Conservation (phyloP, 768 basidiomycete genomes). For the Pholiota microspora region DNA sequence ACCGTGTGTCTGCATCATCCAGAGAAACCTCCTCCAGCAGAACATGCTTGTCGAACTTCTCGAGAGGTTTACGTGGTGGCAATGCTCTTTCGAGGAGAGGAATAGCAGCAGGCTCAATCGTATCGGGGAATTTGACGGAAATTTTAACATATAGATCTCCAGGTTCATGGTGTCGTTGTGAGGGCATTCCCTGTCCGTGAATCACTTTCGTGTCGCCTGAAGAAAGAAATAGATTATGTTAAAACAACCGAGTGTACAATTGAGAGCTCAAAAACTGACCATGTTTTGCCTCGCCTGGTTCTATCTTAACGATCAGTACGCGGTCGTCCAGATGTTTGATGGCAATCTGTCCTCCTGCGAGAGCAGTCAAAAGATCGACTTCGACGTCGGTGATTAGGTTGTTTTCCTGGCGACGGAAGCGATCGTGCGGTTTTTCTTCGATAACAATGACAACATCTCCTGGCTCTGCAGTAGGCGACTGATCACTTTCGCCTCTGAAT, state of each 20-base stretch:
- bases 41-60: constrained; percentile 65
- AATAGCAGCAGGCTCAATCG: constrained; percentile 64
- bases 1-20: constrained; percentile 73
- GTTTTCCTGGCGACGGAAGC: constrained; percentile 86
- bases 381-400: constrained; percentile 86
- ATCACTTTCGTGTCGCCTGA: constrained; percentile 85
- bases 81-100: constrained; percentile 81
- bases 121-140: constrained; percentile 86
- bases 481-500: constrained; percentile 90
- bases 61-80: constrained; percentile 68
- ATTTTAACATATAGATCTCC: constrained; percentile 92
- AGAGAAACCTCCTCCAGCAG: constrained; percentile 83
- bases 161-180: constrained; percentile 94
- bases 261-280: constrained; percentile 50
- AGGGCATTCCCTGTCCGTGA: constrained; percentile 96
- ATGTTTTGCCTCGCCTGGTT: constrained; percentile 91
- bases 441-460: constrained; percentile 95
- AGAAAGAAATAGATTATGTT: constrained; percentile 9
- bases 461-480: constrained; percentile 82
- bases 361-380: constrained; percentile 88
- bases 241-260: too few relatives aligned
- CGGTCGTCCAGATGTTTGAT: constrained; percentile 95
- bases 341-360: constrained; percentile 87
- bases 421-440: constrained; percentile 89
- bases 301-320: constrained; percentile 76